Evolutionary conservation across 495 filamentous ascomycete species (phyloP), one percentile per base, ranked within the genome.

Genomic region (Parathielavia hyrcaniae): DNA sequence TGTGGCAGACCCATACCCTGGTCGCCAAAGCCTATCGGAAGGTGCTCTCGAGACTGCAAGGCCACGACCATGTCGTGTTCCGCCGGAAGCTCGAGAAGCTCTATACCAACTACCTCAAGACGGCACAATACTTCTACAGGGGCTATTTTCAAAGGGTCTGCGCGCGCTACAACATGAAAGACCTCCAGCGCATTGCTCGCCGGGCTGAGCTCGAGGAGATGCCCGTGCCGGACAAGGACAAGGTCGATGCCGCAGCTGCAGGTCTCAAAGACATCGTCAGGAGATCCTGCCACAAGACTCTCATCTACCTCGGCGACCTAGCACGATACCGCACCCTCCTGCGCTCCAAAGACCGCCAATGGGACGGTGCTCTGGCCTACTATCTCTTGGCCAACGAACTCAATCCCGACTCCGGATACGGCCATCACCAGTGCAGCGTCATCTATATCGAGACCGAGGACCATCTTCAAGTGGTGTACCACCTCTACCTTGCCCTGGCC

Each of bases 391-490:
- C 95, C 13, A 81, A 82, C 58, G 81, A 84, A 45, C 80, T 97
- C 54, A 81, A 86, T 56, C 91, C 95, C 19, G 75, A 82, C 1
- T 88, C 87, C 41, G 92, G 92, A 32, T 79, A 81, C 30, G 86
- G 89, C 40, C 85, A 95, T 65, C 91, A 98, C 61, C 93, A 97
- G 69, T 77, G 89, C 67, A 91, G 90, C 0, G 87, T 97, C 16
- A 86, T 97, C 57, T 85, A 88, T 32, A 77, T 84, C 41, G 84
- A 85, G 49, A 85, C 88, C 64, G 79, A 75, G 17, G 84, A 90
- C 58, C 87, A 95, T 67, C 78, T 97, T 22, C 80, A 87, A 22
- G 84, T 90, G 4, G 86, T 89, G 0, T 97, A 97, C 66, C 84
- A 97, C 71, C 79, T 97, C 13, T 96, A 95, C 65, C 81, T 91